Evolutionary conservation across 495 filamentous ascomycete genomes (phyloP).

Genomic region (Podospora anserina): DNA sequence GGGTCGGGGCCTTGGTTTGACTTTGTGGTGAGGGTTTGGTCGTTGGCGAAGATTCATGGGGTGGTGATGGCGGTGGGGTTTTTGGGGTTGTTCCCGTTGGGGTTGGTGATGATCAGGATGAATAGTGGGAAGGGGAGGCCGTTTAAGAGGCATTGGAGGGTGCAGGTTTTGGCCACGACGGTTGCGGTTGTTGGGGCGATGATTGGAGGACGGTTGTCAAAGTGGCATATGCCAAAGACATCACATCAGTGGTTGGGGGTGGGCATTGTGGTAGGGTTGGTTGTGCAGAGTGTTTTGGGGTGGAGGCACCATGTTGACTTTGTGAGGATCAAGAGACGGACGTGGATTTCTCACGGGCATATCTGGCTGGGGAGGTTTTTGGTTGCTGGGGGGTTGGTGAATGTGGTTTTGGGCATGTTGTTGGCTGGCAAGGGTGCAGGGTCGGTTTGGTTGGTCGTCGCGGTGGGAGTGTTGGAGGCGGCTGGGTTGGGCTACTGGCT

Average conservation of each 20-base stretch:
- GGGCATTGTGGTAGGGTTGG: conserved; percentile 13
- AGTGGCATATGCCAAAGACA: conserved; percentile 14
- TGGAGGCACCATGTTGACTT: conserved; percentile 35
- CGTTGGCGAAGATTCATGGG: conserved; percentile 20
- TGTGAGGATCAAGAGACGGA: conserved; percentile 23
- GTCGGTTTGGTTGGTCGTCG: conserved; percentile 1
- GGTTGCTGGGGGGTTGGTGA: conserved; percentile 25
- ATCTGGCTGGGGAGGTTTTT: conserved; percentile 27
- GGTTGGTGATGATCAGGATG: conserved; percentile 22
- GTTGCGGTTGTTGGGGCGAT: conserved; percentile 21
- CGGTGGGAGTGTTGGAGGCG: conserved; percentile 16
- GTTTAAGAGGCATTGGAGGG: conserved; percentile 30
- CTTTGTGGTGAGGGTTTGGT: conserved; percentile 13
- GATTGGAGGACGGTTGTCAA: conserved; percentile 20
- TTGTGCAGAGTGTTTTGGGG: conserved; percentile 27
- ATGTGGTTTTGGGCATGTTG: conserved; percentile 27
- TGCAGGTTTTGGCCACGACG: conserved; percentile 21
- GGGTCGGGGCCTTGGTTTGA: conserved; percentile 14
- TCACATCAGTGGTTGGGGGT: conserved; percentile 28
- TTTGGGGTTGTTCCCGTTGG: conserved; percentile 24
- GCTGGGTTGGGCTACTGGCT: conserved; percentile 18
- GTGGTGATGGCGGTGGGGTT: conserved; percentile 26
- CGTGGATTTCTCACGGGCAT: conserved; percentile 30
- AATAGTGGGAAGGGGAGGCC: conserved; percentile 7
- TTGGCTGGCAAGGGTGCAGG: conserved; percentile 20